These are phyloP conservation scores for Rheum nobile DNA, from an alignment of 148 eudicot genomes.

Conservation along the genomic window DNA sequence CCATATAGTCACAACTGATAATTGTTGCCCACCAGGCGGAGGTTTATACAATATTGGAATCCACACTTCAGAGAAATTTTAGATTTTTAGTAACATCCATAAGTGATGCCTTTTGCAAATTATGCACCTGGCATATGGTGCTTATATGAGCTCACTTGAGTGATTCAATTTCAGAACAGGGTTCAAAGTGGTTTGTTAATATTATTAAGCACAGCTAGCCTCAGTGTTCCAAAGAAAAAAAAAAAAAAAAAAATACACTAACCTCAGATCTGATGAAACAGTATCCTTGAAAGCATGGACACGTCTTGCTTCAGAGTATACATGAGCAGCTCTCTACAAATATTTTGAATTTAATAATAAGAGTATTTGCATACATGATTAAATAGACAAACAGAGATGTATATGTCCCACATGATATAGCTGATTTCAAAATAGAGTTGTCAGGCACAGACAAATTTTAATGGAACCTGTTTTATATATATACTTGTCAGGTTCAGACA, in stretches of 20 bases:
- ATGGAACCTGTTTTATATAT: not conserved
- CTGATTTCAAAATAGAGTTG: not conserved
- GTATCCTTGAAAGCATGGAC: constrained; percentile 90
- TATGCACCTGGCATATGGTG: not conserved
- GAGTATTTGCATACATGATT: not conserved
- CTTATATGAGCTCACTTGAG: not conserved
- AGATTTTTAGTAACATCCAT: not conserved
- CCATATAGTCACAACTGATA: not conserved
- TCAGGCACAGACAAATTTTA: not conserved
- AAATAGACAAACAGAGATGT: not conserved
- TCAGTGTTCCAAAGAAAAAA: not conserved
- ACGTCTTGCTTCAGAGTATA: constrained; percentile 95
- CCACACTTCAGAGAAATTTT: not conserved
- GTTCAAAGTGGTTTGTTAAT: not conserved
- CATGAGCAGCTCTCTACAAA: constrained; percentile 87
- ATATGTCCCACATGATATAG: not conserved
- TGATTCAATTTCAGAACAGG: not conserved
- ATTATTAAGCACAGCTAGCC: not conserved
- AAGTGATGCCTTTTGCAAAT: not conserved
- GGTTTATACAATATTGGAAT: not conserved
- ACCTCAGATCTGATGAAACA: constrained; percentile 72
- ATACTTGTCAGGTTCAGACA: not conserved
- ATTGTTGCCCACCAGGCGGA: no score
- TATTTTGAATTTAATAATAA: not conserved
- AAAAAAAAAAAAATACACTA: constrained; percentile 8